Conservation (phyloP, 1,139 yeast genomes). For the Magnusiomyces suaveolens region DNA sequence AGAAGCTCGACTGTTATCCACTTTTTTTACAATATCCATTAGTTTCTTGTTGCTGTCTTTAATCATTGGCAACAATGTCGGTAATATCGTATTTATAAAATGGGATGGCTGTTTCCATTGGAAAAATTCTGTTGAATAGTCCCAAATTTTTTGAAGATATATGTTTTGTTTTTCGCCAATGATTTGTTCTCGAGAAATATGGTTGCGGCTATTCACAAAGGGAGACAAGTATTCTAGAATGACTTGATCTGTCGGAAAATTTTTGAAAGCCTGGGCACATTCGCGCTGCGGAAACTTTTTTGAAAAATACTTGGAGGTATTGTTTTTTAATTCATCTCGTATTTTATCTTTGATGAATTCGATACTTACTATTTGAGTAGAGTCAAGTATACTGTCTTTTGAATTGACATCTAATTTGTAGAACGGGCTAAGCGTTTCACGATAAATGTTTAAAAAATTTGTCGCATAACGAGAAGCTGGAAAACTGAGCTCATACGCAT, state of each 20-base stretch:
- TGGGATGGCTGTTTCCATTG: background rate
- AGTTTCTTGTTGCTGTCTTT: background rate
- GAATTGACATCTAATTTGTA: background rate
- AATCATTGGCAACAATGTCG: background rate
- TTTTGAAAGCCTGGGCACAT: background rate
- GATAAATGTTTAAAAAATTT: constrained; percentile 15
- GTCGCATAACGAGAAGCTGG: constrained; percentile 23
- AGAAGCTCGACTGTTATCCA: no score
- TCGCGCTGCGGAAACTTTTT: background rate
- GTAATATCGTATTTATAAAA: background rate
- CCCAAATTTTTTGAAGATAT: background rate
- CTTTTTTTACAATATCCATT: background rate
- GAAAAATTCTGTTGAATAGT: background rate
- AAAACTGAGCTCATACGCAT: constrained; percentile 24
- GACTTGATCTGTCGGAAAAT: background rate
- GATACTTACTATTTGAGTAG: no score
- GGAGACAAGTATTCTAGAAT: background rate
- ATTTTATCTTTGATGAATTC: no score
- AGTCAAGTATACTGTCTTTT: no score
- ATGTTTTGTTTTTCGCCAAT: background rate
- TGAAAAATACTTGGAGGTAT: background rate
- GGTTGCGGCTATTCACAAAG: background rate
- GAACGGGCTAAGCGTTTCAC: no score
- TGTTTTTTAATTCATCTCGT: background rate
- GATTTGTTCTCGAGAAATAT: background rate